Base-by-base conservation (phyloP, 2,329 filamentous ascomycete genomes). In the Aureobasidium sp. region DNA sequence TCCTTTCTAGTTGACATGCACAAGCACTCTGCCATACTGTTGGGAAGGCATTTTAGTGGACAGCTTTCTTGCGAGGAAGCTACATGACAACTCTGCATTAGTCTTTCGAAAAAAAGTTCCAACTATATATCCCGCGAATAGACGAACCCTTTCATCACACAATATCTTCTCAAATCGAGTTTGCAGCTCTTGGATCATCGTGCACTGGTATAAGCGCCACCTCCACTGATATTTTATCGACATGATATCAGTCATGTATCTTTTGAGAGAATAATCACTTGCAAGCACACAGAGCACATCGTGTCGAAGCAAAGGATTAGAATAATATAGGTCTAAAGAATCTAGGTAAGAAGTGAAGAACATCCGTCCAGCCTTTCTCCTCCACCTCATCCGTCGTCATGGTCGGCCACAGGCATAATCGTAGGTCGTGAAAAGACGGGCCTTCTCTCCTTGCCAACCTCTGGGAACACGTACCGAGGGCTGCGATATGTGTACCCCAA, bases 401-500 rank as follows among this genome's bases (percentile, higher is more conserved):
- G 6, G 36, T 45, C n/a, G 2, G 41, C 39, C 48, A 61, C 59
- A 61, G 59, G 59, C 4, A 61, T 29, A 6, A 61, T 61, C 39
- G 47, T 61, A 53, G 59, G 59, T 52, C 59, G 37, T 37, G 39
- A 45, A 15, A 37, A 61, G 37, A 45, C 48, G 27, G 59, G 59
- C 27, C 31, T 34, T 17, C 31, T 48, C 22, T 57, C 53, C 41
- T 45, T 57, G 41, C 36, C 49, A 39, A 25, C 42, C 25, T 59
- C 53, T 37, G 48, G 37, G 14, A 63, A 53, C 20, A 60, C 44
- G 8, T 20, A 52, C 17, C 48, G 49, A 17, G 62, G 62, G 31
- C 62, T 45, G 15, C 86, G 83, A 80, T 94, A 97, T 1, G 89
- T 90, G 72, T 99, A 99, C 0, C 93, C 93, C 64, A 95, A 75